Base-by-base conservation (phyloP, 371 early-diverging fungal genomes). In the Encephalitozoon hellem region DNA sequence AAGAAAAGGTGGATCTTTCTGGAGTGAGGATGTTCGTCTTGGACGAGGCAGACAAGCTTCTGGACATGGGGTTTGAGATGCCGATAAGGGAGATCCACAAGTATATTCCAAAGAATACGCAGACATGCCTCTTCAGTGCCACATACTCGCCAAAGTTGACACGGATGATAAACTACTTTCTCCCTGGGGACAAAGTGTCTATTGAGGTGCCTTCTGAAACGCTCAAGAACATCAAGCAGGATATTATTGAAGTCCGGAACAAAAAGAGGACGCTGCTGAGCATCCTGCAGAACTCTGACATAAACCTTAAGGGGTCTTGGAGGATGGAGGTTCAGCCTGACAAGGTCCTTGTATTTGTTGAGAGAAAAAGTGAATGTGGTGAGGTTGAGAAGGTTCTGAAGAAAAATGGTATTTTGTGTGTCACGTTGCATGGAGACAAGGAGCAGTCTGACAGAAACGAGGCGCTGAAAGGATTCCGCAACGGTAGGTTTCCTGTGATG, bases 11-110 rank as follows among this genome's bases (percentile, higher is more conserved):
- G 90, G 90, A 0, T 85, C 93, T 69, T 89, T 87, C 80, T 91
- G 91, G 80, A 90, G 90, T 87, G 87, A 90, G 2, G 90, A 91
- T 81, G 91, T 94, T 95, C 11, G 94, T 96, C 12, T 90, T 96
- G 90, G 99, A 98, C 83, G 99, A 98, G 87, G 96, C 95, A 41
- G 96, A 97, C 85, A 90, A 94, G 77, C 93, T 96, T 92, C 90
- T 96, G 75, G 96, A 97, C 82, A 91, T 92, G 91, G 95, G 95
- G 41, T 94, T 95, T 78, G 94, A 93, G 81, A 85, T 89, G 8
- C 95, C 94, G 73, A 92, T 97, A 68, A 92, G 51, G 34, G 30
- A 30, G 2, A 80, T 84, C 25, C 69, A 79, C 39, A 32, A 26
- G 15, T 74, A 59, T 55, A 47, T 72, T 25, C 25, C 67, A 3